Percentiles rank a stretch among this genome's conserved stretches.
Conservation (phyloP, 257 asterid species). For the Parsonsia alboflavescens region DNA sequence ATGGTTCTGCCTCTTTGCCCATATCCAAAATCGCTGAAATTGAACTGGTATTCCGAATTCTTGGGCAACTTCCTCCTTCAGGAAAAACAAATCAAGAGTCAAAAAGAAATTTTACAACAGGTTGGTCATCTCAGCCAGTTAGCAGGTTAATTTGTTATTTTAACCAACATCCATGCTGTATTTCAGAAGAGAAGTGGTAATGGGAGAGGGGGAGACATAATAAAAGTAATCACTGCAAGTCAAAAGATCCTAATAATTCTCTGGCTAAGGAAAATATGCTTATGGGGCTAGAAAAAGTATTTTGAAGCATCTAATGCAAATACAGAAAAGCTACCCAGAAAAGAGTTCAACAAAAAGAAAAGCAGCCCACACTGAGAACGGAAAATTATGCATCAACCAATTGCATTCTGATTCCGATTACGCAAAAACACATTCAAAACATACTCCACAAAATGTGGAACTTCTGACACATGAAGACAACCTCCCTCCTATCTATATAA, state of each 20-base stretch:
- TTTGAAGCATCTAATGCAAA: neutral
- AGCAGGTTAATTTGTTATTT: neutral
- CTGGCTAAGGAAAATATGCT: neutral
- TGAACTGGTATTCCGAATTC: conserved; percentile 84
- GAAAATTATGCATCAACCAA: neutral
- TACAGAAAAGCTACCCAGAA: neutral
- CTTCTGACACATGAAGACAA: neutral
- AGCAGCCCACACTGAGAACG: no score
- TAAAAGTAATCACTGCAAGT: neutral
- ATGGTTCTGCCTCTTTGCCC: conserved; percentile 98
- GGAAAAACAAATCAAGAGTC: conserved; percentile 14
- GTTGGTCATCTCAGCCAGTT: neutral
- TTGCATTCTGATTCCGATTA: neutral
- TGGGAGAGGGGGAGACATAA: neutral
- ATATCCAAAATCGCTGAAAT: conserved; percentile 88
- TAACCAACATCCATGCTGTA: neutral
- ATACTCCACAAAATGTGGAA: neutral
- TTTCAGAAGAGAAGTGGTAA: neutral
- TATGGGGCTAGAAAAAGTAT: neutral
- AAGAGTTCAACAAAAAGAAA: neutral
- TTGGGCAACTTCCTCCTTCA: conserved; percentile 90
- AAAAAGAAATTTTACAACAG: neutral
- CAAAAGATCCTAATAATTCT: neutral
- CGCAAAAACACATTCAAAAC: neutral
- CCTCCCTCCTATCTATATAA: neutral